phyloP scores from a whole-genome alignment of 805 yeast species.

The Spathaspora gorwiae region DNA sequence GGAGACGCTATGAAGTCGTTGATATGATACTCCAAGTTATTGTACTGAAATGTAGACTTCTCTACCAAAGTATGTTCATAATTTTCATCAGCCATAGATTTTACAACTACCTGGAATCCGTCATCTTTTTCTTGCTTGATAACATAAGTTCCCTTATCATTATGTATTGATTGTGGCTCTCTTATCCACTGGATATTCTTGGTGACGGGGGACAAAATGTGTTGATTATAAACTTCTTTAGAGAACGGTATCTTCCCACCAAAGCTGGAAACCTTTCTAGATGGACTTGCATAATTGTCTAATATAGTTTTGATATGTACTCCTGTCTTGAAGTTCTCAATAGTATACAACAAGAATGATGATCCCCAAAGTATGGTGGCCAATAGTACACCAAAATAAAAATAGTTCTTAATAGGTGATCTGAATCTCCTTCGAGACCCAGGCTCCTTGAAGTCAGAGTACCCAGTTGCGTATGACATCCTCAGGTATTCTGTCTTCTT shows the following conservation, averaged over 20 bases:
- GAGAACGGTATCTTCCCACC: conserved; percentile 25
- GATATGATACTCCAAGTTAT: conserved; percentile 40
- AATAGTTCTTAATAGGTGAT: not conserved
- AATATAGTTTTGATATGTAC: not conserved
- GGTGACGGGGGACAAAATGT: conserved; percentile 46
- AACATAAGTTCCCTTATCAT: conserved; percentile 68
- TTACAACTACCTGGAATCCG: conserved; percentile 50
- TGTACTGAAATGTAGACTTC: conserved; percentile 41
- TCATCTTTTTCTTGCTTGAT: conserved; percentile 28
- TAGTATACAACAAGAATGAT: conserved; percentile 22
- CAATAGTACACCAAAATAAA: conserved; percentile 14
- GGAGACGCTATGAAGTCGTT: conserved; percentile 63
- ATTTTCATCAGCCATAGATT: conserved; percentile 43
- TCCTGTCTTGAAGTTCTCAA: conserved; percentile 12
- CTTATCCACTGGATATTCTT: conserved; percentile 69
- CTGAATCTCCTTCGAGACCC: not conserved
- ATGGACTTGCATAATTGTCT: conserved; percentile 7
- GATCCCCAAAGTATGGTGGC: conserved; percentile 35
- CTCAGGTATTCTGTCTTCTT: too few species aligned
- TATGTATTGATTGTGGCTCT: conserved; percentile 40
- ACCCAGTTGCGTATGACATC: not conserved
- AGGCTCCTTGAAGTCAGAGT: not conserved
- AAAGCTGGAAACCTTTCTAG: conserved; percentile 3
- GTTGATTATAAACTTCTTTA: conserved; percentile 44
- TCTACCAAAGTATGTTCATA: conserved; percentile 47